phyloP scores from a whole-genome alignment of 805 yeast genomes.

The Metahyphopichia silvanorum region DNA sequence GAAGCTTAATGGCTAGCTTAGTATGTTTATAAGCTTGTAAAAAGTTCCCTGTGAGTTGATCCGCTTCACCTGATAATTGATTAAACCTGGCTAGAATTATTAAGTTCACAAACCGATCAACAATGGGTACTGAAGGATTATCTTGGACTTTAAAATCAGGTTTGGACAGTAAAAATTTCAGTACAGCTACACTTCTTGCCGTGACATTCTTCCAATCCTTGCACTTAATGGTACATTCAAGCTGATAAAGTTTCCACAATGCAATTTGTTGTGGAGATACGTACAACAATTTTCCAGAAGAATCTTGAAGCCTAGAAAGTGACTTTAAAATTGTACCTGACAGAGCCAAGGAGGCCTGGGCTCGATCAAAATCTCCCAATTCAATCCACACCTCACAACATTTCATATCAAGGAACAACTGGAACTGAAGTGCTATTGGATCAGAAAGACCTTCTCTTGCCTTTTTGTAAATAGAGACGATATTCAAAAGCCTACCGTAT shows the following conservation, averaged over 20 bases:
- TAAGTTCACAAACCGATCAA: slow-evolving; percentile 22
- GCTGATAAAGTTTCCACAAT: slow-evolving; percentile 26
- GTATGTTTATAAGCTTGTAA: too few species aligned
- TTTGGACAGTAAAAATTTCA: slow-evolving; percentile 19
- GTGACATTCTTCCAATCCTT: slow-evolving; percentile 16
- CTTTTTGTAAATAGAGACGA: neutral
- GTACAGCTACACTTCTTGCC: slow-evolving; percentile 19
- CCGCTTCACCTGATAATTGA: slow-evolving; percentile 13
- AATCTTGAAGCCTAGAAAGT: neutral
- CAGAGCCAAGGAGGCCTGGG: neutral
- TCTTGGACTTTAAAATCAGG: slow-evolving; percentile 23
- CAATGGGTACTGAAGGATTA: slow-evolving; percentile 8
- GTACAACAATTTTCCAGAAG: neutral
- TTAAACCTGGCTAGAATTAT: slow-evolving; percentile 29
- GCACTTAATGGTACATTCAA: slow-evolving; percentile 20
- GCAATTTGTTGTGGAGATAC: slow-evolving; percentile 11
- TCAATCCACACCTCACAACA: neutral
- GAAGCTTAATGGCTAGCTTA: slow-evolving; percentile 49
- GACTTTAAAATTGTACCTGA: slow-evolving; percentile 7
- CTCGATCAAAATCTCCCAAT: neutral
- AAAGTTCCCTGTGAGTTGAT: slow-evolving; percentile 32
- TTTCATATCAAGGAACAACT: neutral
- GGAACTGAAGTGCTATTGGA: neutral
- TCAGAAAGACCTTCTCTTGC: neutral
- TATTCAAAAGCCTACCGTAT: neutral